phyloP scores from a whole-genome alignment of 768 basidiomycete species.

The Ephemerocybe angulata region DNA sequence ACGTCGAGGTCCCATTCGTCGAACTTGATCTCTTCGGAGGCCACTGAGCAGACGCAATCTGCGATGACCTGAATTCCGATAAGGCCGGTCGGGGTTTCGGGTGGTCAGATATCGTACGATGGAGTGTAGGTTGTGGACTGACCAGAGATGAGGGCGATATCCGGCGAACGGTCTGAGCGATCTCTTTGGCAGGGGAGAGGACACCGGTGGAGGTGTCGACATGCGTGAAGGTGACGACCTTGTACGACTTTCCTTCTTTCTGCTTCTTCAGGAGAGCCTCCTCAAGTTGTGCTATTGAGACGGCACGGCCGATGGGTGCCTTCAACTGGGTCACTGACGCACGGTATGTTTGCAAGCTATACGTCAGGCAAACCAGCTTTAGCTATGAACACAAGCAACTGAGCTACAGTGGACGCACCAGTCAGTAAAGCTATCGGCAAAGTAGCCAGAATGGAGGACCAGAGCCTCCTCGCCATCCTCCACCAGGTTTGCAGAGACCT shows the following conservation, averaged over 20 bases:
- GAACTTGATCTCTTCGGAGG: conserved; percentile 91
- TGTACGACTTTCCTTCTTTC: conserved; percentile 69
- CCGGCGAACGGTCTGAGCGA: conserved; percentile 66
- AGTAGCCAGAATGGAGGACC: conserved; percentile 89
- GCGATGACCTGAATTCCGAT: conserved; percentile 52
- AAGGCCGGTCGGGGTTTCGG: neutral
- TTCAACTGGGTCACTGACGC: conserved; percentile 81
- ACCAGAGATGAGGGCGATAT: conserved; percentile 87
- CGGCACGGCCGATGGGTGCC: conserved; percentile 78
- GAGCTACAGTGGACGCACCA: conserved; percentile 49
- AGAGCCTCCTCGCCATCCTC: conserved; percentile 74
- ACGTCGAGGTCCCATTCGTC: conserved; percentile 93
- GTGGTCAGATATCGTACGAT: neutral
- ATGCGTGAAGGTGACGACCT: conserved; percentile 89
- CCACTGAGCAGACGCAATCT: conserved; percentile 96
- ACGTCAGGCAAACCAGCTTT: neutral
- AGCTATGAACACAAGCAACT: neutral
- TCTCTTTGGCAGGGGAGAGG: conserved; percentile 74
- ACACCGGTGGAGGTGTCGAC: conserved; percentile 93
- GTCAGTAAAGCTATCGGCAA: conserved; percentile 86
- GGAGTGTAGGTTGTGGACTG: conserved; percentile 5
- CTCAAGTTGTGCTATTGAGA: conserved; percentile 57
- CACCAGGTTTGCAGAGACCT: conserved; percentile 90
- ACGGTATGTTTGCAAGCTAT: conserved; percentile 57
- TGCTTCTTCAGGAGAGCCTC: conserved; percentile 45